A percentile compares a stretch with the other conserved stretches of the same genome.
Evolutionary conservation across 352 stramenopile species (phyloP).

Genomic region (Globisporangium apiculatum): DNA sequence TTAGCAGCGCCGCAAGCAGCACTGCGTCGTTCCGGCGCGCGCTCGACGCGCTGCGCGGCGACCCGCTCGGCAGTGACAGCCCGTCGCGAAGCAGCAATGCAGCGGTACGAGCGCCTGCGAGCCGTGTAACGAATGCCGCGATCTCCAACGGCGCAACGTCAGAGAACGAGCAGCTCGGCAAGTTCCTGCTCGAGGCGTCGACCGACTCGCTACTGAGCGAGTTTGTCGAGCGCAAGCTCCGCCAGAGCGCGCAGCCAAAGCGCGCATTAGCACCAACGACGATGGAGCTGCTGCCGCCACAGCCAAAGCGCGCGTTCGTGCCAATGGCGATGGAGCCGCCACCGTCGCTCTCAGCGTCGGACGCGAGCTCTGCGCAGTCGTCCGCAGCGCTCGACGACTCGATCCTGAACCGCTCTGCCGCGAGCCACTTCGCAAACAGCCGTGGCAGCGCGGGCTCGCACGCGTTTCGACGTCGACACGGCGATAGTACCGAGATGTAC

Average conservation of each 20-base stretch:
- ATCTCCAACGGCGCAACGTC: conserved; percentile 6
- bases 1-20: conserved; percentile 7
- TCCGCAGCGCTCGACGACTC: conserved; percentile 24
- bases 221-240: conserved; percentile 63
- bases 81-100: background rate
- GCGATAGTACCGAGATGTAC: conserved; percentile 4
- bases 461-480: background rate
- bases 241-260: conserved; percentile 11
- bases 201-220: conserved; percentile 47
- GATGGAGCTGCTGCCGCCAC: background rate
- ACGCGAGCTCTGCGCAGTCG: conserved; percentile 19
- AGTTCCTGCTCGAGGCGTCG: conserved; percentile 46
- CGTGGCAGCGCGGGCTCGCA: background rate
- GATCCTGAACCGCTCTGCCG: conserved; percentile 16
- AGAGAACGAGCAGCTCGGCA: conserved; percentile 24
- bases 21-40: conserved; percentile 36
- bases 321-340: conserved; percentile 29
- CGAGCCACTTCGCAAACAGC: background rate
- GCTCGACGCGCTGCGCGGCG: conserved; percentile 37
- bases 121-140: background rate
- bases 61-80: conserved; percentile 11
- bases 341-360: conserved; percentile 28
- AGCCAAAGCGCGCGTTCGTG: background rate
- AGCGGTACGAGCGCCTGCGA: background rate
- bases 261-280: background rate